Evolutionary conservation across 2,329 filamentous ascomycete genomes (phyloP).

Genomic region (Hypoxylon sp.): DNA sequence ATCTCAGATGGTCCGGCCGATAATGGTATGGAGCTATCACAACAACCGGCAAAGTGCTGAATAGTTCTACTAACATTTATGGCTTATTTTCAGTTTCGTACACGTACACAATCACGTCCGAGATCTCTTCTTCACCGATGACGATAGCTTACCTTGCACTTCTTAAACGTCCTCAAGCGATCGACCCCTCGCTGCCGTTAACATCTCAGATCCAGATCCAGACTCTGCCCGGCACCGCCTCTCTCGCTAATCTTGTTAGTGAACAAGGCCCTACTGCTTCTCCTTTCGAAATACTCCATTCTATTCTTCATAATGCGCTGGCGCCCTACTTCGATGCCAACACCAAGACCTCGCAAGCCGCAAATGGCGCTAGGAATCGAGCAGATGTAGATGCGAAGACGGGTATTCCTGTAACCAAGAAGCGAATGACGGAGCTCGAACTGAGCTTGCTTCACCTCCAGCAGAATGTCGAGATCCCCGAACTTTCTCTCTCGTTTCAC

Average conservation of each 20-base stretch:
- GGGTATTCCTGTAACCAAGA: slow-evolving; percentile 96
- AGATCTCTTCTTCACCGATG: slow-evolving; percentile 84
- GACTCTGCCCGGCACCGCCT: slow-evolving; percentile 87
- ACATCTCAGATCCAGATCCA: slow-evolving; percentile 92
- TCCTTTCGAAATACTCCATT: slow-evolving; percentile 93
- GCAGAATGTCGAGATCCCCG: slow-evolving; percentile 98
- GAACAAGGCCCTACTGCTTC: slow-evolving; percentile 82
- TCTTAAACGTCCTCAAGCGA: slow-evolving; percentile 88
- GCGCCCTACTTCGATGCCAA: slow-evolving; percentile 98
- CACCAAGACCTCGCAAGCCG: slow-evolving; percentile 83
- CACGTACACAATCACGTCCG: slow-evolving; percentile 83
- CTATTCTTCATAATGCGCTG: slow-evolving; percentile 89
- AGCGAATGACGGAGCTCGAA: slow-evolving; percentile 95
- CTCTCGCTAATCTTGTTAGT: slow-evolving; percentile 75
- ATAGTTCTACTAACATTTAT: slow-evolving; percentile 49
- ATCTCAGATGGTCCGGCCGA: slow-evolving; percentile 65
- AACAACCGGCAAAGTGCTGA: neutral
- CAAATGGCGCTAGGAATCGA: slow-evolving; percentile 77
- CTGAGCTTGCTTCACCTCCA: slow-evolving; percentile 91
- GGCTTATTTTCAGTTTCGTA: slow-evolving; percentile 68
- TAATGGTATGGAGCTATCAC: slow-evolving; percentile 58
- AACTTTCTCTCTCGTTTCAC: slow-evolving; percentile 88
- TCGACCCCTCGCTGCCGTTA: slow-evolving; percentile 86
- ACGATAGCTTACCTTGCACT: slow-evolving; percentile 90
- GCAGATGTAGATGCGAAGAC: slow-evolving; percentile 92